Evolutionary conservation across 106 monocot species (phyloP).

Genomic region (Allium fistulosum): DNA sequence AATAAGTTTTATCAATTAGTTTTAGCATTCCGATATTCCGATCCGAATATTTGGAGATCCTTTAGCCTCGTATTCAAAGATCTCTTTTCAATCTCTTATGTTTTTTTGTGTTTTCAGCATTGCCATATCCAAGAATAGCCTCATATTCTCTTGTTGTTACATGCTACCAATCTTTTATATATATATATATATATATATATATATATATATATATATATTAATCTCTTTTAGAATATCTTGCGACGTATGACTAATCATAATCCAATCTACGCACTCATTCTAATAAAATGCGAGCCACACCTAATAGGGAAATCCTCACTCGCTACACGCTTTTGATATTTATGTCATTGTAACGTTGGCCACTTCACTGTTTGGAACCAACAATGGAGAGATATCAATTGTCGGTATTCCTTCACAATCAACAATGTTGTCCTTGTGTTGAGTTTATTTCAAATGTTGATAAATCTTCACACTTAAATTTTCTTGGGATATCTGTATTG

Average conservation of each 20-base stretch:
- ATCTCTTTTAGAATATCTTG: conserved; percentile 47
- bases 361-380: neutral
- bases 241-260: no score
- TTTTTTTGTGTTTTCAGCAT: conserved; percentile 48
- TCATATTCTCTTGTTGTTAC: no score
- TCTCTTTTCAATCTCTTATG: conserved; percentile 57
- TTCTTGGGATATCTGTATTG: no score
- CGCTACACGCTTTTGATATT: conserved; percentile 34
- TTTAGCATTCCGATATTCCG: neutral
- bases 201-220: no score
- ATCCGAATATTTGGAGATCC: conserved; percentile 2
- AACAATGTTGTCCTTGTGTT: conserved; percentile 2
- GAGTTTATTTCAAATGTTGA: no score
- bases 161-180: no score
- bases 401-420: conserved; percentile 39
- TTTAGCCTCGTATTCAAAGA: conserved; percentile 27
- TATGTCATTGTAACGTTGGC: conserved; percentile 12
- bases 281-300: no score
- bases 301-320: conserved; percentile 74
- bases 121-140: conserved; percentile 40
- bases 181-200: no score
- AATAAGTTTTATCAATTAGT: no score
- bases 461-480: no score
- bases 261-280: no score
- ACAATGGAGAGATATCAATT: conserved; percentile 28